Base-by-base conservation (phyloP, 192 early-diverging fungal genomes). In the Entomortierella beljakovae region DNA sequence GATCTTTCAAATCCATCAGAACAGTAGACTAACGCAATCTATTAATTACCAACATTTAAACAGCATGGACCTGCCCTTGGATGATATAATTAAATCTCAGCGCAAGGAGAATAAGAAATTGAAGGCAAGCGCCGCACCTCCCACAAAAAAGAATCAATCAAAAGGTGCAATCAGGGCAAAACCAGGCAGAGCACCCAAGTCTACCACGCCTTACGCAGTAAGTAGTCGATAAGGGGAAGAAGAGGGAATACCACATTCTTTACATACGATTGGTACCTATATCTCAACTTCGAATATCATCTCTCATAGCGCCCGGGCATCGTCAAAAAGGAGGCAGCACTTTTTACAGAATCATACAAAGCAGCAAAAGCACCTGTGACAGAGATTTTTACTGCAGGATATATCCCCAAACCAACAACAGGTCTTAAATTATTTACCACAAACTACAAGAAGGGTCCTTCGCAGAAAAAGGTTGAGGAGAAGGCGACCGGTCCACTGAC, bases 341-440 rank as follows among this genome's bases (percentile, higher is more conserved):
- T 79, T 20, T 79, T 79, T 57, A 70, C 75, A 52, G 75, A 61
- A 18, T 69, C 75, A 13, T 70, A 59, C 57, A 63, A 70, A 51
- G 67, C 75, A 6, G 55, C 67, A 18, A 64, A 58, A 29, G 75
- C 75, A 20, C 75, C 75, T 10, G 50, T 79, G 34, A 70, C 62
- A 2, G 64, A 79, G 40, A 79, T 79, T 54, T 79, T 79, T 28
- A 79, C 75, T 18, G 75, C 75, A 0, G 62, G 75, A 46, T 79
- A 79, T 34, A 70, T 79, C 33, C 54, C 75, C 6, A 79, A 79
- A 40, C 67, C 75, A 26, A 34, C 61, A 20, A 52, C 61, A 20
- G 54, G 35, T 38, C 61, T 79, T 37, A 79, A 79, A 43, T 50
- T 79, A 1, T 64, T 65, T 34, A 79, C 75, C n/a, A 70, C 68